phyloP scores from a whole-genome alignment of 805 yeast species.

The Barnettozyma populi region DNA sequence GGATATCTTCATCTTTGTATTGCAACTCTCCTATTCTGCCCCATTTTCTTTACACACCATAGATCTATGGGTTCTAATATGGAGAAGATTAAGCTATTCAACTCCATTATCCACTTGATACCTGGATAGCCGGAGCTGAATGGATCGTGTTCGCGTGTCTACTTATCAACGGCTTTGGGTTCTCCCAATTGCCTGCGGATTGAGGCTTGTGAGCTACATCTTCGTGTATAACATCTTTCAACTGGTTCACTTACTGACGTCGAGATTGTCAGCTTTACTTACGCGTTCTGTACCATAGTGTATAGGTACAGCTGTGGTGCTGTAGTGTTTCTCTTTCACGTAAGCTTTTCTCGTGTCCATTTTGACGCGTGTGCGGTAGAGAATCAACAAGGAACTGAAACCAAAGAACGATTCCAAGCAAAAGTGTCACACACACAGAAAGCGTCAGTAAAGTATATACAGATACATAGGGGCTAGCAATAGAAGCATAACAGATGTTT shows the following conservation, averaged over 20 bases:
- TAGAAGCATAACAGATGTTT: constrained; percentile 15
- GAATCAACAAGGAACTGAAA: constrained; percentile 15
- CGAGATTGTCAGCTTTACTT: neutral
- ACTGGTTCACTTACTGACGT: neutral
- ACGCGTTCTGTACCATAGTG: neutral
- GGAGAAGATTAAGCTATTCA: constrained; percentile 57
- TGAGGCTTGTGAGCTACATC: constrained; percentile 4
- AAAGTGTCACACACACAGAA: constrained; percentile 15
- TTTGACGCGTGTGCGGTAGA: constrained; percentile 19
- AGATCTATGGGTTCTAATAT: constrained; percentile 53
- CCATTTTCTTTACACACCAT: constrained; percentile 41
- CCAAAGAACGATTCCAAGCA: constrained; percentile 8
- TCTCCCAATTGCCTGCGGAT: neutral
- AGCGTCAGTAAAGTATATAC: constrained; percentile 13
- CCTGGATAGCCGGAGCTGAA: constrained; percentile 5
- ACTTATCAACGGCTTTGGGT: neutral
- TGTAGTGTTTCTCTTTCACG: constrained; percentile 3
- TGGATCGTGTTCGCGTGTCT: constrained; percentile 9
- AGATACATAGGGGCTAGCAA: constrained; percentile 14
- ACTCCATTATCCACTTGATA: constrained; percentile 8
- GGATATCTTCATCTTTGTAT: constrained; percentile 1
- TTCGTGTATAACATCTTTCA: neutral
- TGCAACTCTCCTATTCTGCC: constrained; percentile 57
- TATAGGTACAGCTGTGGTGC: neutral
- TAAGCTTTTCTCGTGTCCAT: constrained; percentile 16